Evolutionary conservation across 495 filamentous ascomycete genomes (phyloP), one percentile per base, ranked within the genome.

Genomic region (Daldinia childiae): DNA sequence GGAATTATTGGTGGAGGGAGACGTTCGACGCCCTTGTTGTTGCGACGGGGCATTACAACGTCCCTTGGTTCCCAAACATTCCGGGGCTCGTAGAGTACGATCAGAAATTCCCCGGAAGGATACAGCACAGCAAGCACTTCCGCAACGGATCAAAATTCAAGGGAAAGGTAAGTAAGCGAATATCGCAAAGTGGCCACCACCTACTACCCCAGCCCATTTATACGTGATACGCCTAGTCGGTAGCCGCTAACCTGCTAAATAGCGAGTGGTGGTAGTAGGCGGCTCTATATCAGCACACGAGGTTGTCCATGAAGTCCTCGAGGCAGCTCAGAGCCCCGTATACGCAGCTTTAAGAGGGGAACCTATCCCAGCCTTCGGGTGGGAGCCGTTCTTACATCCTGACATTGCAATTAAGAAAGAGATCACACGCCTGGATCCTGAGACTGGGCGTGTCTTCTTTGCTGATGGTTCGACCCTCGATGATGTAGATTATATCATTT

Each of bases 401-500:
- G 72, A 82, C 19, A 84, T 85, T 58, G 52, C 77, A 3, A 76
- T 84, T 3, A 85, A 84, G 57, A 81, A 85, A 29, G 81, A 82
- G 34, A 83, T 86, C 51, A 59, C 63, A 9, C 68, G 30, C 0
- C 74, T 77, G 3, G 73, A 79, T 24, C 62, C 77, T 3, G 76
- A 77, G 3, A 81, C 79, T 30, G 79, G 83, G 2, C 71, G 78
- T 11, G 66, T 83, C 15, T 69, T 80, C 66, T 88, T 90, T 64
- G 81, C 80, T 57, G 86, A 89, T 58, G 86, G 87, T 12, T 82
- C 79, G 8, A 79, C 68, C 0, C 73, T 86, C 15, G 75, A 82
- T 0, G 76, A 80, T 14, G 82, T 88, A n/a, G 87, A 90, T 66
- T 75, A 87, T 62, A 80, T 90, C 56, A 81, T 89, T 62, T 86